A percentile compares a stretch with the other conserved stretches of the same genome.
These are phyloP conservation scores for Pharus latifolius DNA, from an alignment of 176 grass and related monocot genomes.

Conservation along the genomic window DNA sequence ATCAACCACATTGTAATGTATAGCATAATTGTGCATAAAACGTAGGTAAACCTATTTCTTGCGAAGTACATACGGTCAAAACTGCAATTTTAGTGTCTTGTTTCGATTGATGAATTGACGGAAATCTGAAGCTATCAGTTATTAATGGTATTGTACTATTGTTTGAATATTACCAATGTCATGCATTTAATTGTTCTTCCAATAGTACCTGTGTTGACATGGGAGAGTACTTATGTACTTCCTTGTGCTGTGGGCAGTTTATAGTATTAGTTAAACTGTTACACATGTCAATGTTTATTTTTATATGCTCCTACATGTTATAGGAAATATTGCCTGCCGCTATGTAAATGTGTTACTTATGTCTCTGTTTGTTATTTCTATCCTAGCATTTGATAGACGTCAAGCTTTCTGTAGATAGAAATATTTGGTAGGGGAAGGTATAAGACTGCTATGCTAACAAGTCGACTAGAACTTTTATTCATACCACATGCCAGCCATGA, in stretches of 20 bases:
- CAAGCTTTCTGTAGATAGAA: not conserved
- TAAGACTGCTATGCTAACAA: not conserved
- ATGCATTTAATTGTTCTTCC: not conserved
- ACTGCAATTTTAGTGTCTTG: not conserved
- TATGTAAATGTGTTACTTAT: not conserved
- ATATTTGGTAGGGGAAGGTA: not conserved
- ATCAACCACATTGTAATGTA: not conserved
- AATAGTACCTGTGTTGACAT: not conserved
- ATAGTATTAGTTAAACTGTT: too few species aligned
- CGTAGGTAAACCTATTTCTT: not conserved
- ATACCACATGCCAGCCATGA: not conserved
- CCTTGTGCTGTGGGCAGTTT: not conserved
- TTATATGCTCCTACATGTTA: not conserved
- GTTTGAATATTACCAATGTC: not conserved
- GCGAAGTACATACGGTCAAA: not conserved
- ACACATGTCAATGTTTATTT: not conserved
- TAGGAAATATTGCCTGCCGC: not conserved
- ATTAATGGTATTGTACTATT: too few species aligned
- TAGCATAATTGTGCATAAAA: too few species aligned
- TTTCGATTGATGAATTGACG: too few species aligned
- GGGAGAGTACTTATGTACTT: not conserved
- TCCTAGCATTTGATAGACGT: not conserved
- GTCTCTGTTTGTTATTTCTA: conserved; percentile 3
- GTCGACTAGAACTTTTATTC: not conserved
- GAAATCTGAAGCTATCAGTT: too few species aligned